phyloP scores from a whole-genome alignment of 2,329 filamentous ascomycete genomes.

The Calonectria pseudoreteaudii region DNA sequence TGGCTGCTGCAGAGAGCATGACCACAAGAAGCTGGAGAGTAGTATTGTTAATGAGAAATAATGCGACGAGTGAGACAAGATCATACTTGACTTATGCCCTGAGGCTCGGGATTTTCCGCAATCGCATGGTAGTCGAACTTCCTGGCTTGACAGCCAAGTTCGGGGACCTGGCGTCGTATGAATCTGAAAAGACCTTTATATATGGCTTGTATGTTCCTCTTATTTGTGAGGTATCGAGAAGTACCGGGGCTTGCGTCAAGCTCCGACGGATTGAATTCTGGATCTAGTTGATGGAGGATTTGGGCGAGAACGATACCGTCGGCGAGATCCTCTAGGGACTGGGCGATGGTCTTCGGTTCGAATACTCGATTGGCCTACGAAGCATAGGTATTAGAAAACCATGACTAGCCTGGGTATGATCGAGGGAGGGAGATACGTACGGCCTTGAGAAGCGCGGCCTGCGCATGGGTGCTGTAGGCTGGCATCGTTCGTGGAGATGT shows the following conservation, averaged over 20 bases:
- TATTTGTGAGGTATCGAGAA: conserved; percentile 59
- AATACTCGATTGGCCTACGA: conserved; percentile 54
- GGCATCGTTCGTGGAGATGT: conserved; percentile 47
- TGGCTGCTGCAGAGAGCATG: conserved; percentile 70
- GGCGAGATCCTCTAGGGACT: conserved; percentile 62
- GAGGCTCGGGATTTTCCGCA: conserved; percentile 66
- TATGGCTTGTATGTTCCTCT: conserved; percentile 65
- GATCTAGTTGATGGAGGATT: conserved; percentile 69
- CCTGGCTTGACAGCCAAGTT: conserved; percentile 64
- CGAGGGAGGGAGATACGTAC: conserved; percentile 50
- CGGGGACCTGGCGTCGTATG: conserved; percentile 64
- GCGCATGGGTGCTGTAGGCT: conserved; percentile 55
- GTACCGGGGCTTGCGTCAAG: conserved; percentile 61
- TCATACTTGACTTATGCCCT: conserved; percentile 65
- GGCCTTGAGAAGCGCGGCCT: conserved; percentile 68
- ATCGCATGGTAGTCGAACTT: conserved; percentile 68
- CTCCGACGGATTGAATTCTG: conserved; percentile 65
- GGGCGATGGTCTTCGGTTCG: conserved; percentile 57
- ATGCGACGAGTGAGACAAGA: conserved; percentile 14
- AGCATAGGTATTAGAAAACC: conserved; percentile 26
- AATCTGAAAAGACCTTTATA: conserved; percentile 67
- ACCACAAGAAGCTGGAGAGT: conserved; percentile 70
- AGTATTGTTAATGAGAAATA: conserved; percentile 36
- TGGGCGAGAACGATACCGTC: conserved; percentile 67
- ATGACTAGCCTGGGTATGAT: conserved; percentile 7